These are phyloP conservation scores for Yarrowia porcina DNA, from an alignment of 805 yeast genomes.

Conservation along the genomic window DNA sequence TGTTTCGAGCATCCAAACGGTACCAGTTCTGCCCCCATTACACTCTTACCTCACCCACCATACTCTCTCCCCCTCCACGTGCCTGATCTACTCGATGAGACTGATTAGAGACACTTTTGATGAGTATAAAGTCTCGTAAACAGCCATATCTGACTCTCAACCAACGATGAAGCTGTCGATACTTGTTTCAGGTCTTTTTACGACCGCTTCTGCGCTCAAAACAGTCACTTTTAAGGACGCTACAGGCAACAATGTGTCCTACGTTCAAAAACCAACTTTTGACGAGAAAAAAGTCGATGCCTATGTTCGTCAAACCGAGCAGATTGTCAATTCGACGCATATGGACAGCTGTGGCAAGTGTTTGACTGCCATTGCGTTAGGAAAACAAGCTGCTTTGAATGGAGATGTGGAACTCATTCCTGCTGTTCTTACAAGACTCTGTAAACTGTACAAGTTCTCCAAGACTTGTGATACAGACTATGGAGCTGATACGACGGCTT, in stretches of 20 bases:
- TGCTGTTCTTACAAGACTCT: neutral
- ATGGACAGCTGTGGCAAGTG: conserved; percentile 12
- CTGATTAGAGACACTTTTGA: neutral
- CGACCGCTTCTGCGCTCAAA: neutral
- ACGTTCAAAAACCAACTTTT: neutral
- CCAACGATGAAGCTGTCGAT: neutral
- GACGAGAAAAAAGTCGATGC: conserved; percentile 10
- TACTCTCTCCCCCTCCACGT: neutral
- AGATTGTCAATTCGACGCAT: conserved; percentile 15
- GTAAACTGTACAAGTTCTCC: conserved; percentile 3
- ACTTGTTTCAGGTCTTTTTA: neutral
- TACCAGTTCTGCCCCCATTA: neutral
- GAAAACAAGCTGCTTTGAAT: conserved; percentile 1
- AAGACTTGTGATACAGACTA: neutral
- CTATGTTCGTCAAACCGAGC: conserved; percentile 2
- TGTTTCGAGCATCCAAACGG: neutral
- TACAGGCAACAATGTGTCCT: neutral
- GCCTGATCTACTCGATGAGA: conserved; percentile 10
- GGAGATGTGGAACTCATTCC: conserved; percentile 8
- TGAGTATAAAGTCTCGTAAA: neutral
- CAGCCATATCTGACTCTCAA: neutral
- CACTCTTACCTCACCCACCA: too few species aligned
- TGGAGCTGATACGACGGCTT: neutral
- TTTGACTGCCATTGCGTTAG: neutral
- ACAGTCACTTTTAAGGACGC: conserved; percentile 8